Evolutionary conservation across 805 yeast species (phyloP).

Genomic region (Candida schatavii): DNA sequence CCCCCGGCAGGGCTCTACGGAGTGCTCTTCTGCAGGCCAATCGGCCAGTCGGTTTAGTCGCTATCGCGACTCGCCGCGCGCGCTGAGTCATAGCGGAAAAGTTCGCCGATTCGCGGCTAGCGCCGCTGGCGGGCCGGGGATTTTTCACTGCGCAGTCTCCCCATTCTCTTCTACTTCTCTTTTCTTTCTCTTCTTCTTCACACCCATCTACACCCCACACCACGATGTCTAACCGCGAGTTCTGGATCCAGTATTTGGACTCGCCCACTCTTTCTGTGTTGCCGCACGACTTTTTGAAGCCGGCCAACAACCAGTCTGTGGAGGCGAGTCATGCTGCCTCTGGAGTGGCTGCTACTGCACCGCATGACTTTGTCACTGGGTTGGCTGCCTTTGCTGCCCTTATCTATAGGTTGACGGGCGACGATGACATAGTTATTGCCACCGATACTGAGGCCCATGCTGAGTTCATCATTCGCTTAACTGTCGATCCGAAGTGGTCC

Average conservation of each 20-base stretch:
- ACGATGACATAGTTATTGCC: slow-evolving; percentile 90
- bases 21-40: no score
- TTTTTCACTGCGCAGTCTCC: no score
- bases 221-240: slow-evolving; percentile 20
- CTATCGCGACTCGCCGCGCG: no score
- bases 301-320: slow-evolving; percentile 62
- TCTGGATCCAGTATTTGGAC: slow-evolving; percentile 66
- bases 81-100: no score
- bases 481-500: slow-evolving; percentile 51
- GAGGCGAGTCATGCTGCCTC: slow-evolving; percentile 51
- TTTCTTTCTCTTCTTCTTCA: neutral
- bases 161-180: no score
- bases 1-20: no score
- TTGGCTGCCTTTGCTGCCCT: slow-evolving; percentile 69
- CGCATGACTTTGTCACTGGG: slow-evolving; percentile 51
- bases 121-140: no score
- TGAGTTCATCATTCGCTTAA: slow-evolving; percentile 62
- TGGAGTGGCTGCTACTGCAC: slow-evolving; percentile 9
- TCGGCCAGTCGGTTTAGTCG: no score
- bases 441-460: slow-evolving; percentile 43
- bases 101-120: no score
- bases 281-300: slow-evolving; percentile 85
- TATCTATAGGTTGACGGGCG: slow-evolving; percentile 82
- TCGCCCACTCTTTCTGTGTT: slow-evolving; percentile 83
- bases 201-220: neutral